Base-by-base conservation (phyloP, 2,329 filamentous ascomycete species). In the Epichloe amarillans region DNA sequence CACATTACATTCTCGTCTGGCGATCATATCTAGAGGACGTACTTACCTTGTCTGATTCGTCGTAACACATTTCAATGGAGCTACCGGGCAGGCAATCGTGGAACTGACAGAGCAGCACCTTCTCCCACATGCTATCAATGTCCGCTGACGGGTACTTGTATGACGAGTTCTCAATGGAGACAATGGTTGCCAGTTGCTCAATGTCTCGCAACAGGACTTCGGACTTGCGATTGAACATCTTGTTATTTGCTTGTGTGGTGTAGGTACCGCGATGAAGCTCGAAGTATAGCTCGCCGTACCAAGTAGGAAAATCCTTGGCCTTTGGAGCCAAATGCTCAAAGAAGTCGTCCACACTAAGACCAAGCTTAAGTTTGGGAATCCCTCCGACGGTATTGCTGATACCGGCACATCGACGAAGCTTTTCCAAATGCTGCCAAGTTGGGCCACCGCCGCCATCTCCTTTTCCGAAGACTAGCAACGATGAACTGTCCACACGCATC, bases 231-330 rank as follows among this genome's bases (percentile, higher is more conserved):
- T 97, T 98, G 72, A 94, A 91, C 59, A 82, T 81, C 72, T 98
- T 98, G 73, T 95, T 98, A 70, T 96, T 95, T 53, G 90, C 86
- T 66, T 97, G 91, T 0, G 91, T 96, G 3, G 93, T 98, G 69
- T 97, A 97, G 12, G 91, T 97, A 49, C 93, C 93, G 53, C 93
- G 86, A 65, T 98, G 93, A 46, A 98, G 78, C 68, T 98, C 93
- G 66, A 98, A 95, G 70, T 98, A 98, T 8, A 98, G 77, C 70
- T 98, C 93, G 41, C 93, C 93, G 64, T 95, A 95, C 93, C 93
- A 98, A 1, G 93, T 97, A 23, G 89, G 86, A 50, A 96, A 84
- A 17, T 88, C 76, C 3, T 80, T 66, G 30, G 81, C 81, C 69
- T 90, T 95, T 67, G 84, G 80, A 65, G 95, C 84, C 3, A 98